These are phyloP conservation scores for Arabidopsis arenosa DNA, from an alignment of 345 rosid species.

Conservation along the genomic window DNA sequence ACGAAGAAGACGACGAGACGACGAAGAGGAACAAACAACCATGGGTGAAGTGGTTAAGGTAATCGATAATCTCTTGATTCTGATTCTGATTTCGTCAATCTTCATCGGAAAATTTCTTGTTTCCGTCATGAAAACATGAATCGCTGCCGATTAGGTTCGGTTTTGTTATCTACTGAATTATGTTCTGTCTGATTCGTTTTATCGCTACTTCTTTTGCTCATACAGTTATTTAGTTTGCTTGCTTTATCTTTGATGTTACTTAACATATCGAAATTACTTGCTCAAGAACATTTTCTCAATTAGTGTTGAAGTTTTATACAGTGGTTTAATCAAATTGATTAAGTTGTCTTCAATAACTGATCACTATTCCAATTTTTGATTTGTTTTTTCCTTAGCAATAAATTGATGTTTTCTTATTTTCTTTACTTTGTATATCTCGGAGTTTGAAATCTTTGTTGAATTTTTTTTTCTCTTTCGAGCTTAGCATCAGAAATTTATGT, in stretches of 20 bases:
- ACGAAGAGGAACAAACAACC: neutral
- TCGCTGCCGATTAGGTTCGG: conserved; percentile 1
- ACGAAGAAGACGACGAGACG: neutral
- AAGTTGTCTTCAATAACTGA: neutral
- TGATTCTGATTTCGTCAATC: neutral
- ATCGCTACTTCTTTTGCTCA: neutral
- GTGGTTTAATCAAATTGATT: neutral
- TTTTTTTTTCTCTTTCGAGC: too few relatives aligned
- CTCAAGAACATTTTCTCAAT: neutral
- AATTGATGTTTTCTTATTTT: too few relatives aligned
- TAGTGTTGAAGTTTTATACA: neutral
- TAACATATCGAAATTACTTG: neutral
- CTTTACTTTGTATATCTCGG: too few relatives aligned
- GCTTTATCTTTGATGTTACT: neutral
- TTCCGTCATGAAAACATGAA: neutral
- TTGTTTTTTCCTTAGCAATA: too few relatives aligned
- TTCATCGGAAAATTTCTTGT: neutral
- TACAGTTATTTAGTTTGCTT: neutral
- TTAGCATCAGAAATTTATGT: conserved; percentile 30
- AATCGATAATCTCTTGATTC: neutral
- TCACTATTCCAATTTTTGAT: too few relatives aligned
- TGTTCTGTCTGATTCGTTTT: too few relatives aligned
- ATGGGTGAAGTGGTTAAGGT: conserved; percentile 25
- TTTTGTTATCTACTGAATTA: neutral
- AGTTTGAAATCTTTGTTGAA: too few relatives aligned